Conservation (phyloP, 163 green algal genomes). For the Volvox carteri region DNA sequence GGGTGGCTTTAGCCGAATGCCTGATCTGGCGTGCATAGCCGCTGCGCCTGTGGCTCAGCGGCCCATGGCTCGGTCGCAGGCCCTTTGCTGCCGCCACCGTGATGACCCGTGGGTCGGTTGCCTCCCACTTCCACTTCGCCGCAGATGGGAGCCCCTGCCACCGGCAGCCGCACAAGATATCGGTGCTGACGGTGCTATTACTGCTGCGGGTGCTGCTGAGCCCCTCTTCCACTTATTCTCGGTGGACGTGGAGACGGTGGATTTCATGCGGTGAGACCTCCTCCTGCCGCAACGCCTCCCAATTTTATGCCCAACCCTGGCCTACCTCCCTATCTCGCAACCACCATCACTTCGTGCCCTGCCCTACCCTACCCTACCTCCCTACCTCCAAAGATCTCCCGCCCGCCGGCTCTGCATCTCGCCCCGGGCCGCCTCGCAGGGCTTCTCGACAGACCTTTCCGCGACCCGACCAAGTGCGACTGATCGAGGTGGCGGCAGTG, state of each 20-base stretch:
- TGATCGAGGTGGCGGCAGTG: constrained; percentile 43
- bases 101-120: neutral
- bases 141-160: constrained; percentile 40
- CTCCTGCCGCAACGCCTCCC: neutral
- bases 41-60: too few relatives aligned
- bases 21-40: too few relatives aligned
- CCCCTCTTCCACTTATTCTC: constrained; percentile 28
- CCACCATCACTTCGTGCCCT: too few relatives aligned
- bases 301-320: neutral
- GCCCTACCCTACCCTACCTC: too few relatives aligned
- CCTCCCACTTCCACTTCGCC: neutral
- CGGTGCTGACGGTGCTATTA: neutral
- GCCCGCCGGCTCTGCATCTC: too few relatives aligned
- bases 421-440: too few relatives aligned
- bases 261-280: constrained; percentile 27
- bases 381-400: too few relatives aligned
- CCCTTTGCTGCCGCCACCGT: too few relatives aligned
- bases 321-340: too few relatives aligned
- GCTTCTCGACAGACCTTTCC: constrained; percentile 3
- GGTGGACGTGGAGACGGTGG: constrained; percentile 33
- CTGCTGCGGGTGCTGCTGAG: neutral
- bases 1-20: too few relatives aligned
- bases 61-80: too few relatives aligned
- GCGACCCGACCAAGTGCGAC: constrained; percentile 22
- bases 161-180: neutral